Conservation (phyloP, 2,329 filamentous ascomycete genomes). For the Endothia cerciana region DNA sequence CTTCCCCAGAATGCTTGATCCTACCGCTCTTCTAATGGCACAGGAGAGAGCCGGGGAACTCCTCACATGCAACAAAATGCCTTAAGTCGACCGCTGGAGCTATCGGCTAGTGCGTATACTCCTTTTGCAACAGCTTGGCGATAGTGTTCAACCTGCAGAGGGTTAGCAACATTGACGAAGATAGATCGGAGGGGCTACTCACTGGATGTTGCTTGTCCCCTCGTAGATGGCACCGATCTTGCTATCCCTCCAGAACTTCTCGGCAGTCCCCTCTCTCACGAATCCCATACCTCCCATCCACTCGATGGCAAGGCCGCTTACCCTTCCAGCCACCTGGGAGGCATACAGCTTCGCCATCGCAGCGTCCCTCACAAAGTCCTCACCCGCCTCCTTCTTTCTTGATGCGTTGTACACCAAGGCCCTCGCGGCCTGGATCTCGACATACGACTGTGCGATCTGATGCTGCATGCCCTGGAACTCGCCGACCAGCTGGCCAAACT, state of each 20-base stretch:
- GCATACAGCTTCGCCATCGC: constrained; percentile 98
- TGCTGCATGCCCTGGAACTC: constrained; percentile 99
- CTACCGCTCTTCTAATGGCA: neutral
- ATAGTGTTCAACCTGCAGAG: constrained; percentile 61
- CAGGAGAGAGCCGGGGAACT: neutral
- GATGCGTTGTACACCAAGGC: constrained; percentile 95
- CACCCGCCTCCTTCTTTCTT: constrained; percentile 95
- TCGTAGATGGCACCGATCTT: constrained; percentile 99
- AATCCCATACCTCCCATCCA: constrained; percentile 99
- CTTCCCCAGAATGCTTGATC: neutral
- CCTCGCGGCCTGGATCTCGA: constrained; percentile 88
- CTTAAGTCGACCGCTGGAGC: neutral
- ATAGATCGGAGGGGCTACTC: constrained; percentile 37
- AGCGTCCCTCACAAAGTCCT: constrained; percentile 93
- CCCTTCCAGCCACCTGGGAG: constrained; percentile 87
- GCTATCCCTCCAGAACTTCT: constrained; percentile 97
- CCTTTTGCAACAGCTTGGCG: constrained; percentile 65
- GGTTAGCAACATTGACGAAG: constrained; percentile 33
- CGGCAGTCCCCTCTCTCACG: constrained; percentile 90
- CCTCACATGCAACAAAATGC: neutral
- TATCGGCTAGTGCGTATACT: constrained; percentile 52
- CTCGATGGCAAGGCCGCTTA: constrained; percentile 85
- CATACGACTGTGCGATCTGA: constrained; percentile 94
- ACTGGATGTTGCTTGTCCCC: constrained; percentile 81
- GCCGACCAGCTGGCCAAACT: constrained; percentile 91